Evolutionary conservation across 2,329 filamentous ascomycete genomes (phyloP), one percentile per base, ranked within the genome.

Genomic region (Acephala macrosclerotiorum): DNA sequence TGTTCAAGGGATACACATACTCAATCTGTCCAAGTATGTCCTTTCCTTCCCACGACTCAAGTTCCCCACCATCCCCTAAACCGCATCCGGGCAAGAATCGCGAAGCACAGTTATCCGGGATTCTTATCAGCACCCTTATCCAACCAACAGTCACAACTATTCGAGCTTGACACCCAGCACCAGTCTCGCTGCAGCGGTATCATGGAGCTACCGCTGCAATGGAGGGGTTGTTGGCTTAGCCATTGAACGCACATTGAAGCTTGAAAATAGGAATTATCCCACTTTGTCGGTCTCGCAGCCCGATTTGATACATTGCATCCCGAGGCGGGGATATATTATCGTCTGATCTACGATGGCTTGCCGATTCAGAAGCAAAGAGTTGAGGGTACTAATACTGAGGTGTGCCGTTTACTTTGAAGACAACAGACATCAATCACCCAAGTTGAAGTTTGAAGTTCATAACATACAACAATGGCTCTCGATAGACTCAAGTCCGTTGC

Each of bases 401-500:
- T 22, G 58, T 35, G 53, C 25, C 35, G 36, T 18, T 29, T 18
- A 29, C 26, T 33, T 61, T 25, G 49, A 42, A 56, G 7, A 38
- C 49, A 38, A 26, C 61, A 36, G 42, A 55, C 35, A 47, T 42
- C 33, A 53, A 33, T 51, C 7, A 12, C 5, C 18, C 49, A 53
- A n/a, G n/a, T 6, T 22, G 26, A 18, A 53, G 11, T 22, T 49
- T 16, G 29, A 33, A 33, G 29, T 33, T 4, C 22, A 26, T 11
- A 53, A 14, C 36, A 18, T 16, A 29, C 55, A 58, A 77, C 65
- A 75, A 89, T 88, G 86, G 86, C 87, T 71, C 82, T 89, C 71
- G 86, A 89, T 72, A 84, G 87, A 72, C 80, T 90, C 55, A 87
- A 87, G 79, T 87, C 89, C 74, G 81, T 91, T 75, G 81, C 87